Base-by-base conservation (phyloP, 2,329 filamentous ascomycete genomes). In the Seiridium unicorne region DNA sequence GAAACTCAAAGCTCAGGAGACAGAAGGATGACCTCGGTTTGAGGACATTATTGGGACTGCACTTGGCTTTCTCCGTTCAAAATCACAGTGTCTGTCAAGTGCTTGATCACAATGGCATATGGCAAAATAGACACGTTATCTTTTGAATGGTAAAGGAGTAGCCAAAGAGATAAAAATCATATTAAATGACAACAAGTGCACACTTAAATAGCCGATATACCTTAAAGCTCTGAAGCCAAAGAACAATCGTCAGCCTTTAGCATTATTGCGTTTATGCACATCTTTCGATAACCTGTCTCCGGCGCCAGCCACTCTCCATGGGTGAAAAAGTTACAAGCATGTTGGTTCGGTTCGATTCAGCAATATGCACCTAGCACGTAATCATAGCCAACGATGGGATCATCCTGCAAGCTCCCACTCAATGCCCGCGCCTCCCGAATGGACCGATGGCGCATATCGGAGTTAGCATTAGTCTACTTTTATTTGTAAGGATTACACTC, bases 1-100 rank as follows among this genome's bases (percentile, higher is more conserved):
- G 46, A 62, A 62, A n/a, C 36, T 34, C 26, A 57, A 57, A 31
- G 59, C 10, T 2, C 36, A 53, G 36, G 44, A 49, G 38, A 11
- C n/a, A 6, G 49, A 40, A n/a, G 49, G 49, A 35, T 53, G 47
- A 49, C 11, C 9, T 11, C n/a, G 47, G 26, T 26, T 13, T 49
- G 26, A 26, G 32, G 8, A 9, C 47, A 35, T 31, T 49, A 4
- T 3, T 49, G 38, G 5, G 11, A 13, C 10, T 18, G 8, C 10
- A 13, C 18, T 26, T 26, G 18, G 18, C 18, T 26, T 26, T 26
- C 18, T 26, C 18, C 18, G 3, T 4, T 18, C 7, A 7, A 26
- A 53, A 49, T 18, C 9, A 26, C 38, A n/a, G 34, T 53, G 18
- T 26, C 18, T 26, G 18, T 26, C 18, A 26, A 26, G 18, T 26